Base-by-base conservation (phyloP, 805 yeast genomes). In the Wickerhamiella galacta region DNA sequence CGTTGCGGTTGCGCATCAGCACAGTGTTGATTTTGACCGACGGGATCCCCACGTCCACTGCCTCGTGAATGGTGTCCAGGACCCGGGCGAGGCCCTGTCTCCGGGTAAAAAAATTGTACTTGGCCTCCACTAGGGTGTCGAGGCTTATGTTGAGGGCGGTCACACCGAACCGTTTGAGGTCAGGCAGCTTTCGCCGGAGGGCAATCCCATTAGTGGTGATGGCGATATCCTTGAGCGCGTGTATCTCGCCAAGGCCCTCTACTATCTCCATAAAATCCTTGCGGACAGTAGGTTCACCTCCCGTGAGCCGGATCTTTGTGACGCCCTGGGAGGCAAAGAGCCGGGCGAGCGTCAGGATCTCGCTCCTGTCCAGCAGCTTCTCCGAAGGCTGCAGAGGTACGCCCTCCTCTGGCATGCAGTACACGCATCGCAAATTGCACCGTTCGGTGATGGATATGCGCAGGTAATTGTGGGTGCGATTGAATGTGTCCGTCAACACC, bases 351-450 rank as follows among this genome's bases (percentile, higher is more conserved):
- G 51, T 39, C 7, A 62, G 41, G 27, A 68, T 66, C 42, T 68
- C 72, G 22, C 54, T 56, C 0, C 63, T 55, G 6, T 64, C 52
- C 27, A 68, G 42, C 12, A 66, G 47, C 8, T 59, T 41, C 3
- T 54, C 57, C 3, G 51, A 44, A 5, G 69, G 68, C 16, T 66
- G 58, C 17, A 68, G 44, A n/a, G 58, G 63, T 2, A 68, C 58
- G 4, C 73, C 73, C 32, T 67, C 68, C 35, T 64, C 70, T 0
- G 73, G 73, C 73, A 68, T 68, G 40, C 72, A 68, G 41, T 68
- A 68, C 12, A 57, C 48, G 27, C 56, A 52, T 7, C 64, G 39
- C 15, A 66, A 43, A 40, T 66, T 66, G 39, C 72, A 66, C 16
- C 68, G 39, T 39, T 68, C 73, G 0, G 72, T 64, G 20, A 68